phyloP scores from a whole-genome alignment of 164 flowering plant species.

The Vitis amurensis region DNA sequence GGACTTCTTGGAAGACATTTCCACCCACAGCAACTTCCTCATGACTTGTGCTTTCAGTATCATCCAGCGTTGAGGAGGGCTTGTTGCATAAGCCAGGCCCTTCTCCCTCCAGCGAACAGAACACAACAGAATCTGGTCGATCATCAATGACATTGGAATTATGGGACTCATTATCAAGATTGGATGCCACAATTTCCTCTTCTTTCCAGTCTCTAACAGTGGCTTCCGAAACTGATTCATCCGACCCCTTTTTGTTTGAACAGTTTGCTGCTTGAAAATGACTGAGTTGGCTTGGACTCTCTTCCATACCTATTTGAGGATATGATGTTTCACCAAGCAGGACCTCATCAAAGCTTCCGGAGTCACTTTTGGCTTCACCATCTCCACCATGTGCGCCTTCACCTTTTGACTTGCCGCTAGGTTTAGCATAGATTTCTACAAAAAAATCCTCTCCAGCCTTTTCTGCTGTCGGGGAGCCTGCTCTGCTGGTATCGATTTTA shows the following conservation, averaged over 20 bases:
- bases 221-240: neutral
- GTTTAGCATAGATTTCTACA: slow-evolving; percentile 31
- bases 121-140: neutral
- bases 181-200: neutral
- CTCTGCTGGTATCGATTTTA: neutral
- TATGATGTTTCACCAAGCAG: too few relatives aligned
- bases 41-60: neutral
- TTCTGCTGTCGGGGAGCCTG: neutral
- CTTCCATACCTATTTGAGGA: neutral
- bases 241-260: slow-evolving; percentile 2
- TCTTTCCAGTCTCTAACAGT: neutral
- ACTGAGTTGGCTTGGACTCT: neutral
- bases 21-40: neutral
- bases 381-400: too few relatives aligned
- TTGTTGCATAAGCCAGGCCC: neutral
- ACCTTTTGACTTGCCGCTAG: neutral
- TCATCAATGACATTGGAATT: neutral
- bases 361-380: too few relatives aligned
- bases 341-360: too few relatives aligned
- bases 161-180: neutral
- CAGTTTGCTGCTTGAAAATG: too few relatives aligned
- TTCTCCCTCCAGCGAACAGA: neutral
- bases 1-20: neutral
- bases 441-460: slow-evolving; percentile 24
- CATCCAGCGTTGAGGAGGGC: too few relatives aligned